phyloP scores from a whole-genome alignment of 192 early-diverging fungal species.

The Coemansia sp. region DNA sequence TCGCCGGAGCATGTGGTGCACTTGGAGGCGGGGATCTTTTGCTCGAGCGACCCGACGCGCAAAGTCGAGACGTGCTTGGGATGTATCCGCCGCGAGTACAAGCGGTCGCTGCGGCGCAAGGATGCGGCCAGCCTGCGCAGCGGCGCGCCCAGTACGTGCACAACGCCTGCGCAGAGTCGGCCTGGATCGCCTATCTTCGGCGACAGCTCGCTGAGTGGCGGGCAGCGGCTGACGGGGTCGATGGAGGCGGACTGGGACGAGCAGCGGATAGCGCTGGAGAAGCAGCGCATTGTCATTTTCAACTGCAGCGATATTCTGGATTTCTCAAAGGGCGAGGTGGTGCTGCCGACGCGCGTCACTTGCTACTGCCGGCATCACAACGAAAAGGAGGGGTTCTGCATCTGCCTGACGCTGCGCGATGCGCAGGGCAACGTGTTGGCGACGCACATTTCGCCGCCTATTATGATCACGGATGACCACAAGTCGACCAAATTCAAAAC shows the following conservation, averaged over 20 bases:
- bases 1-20: constrained; percentile 61
- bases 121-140: constrained; percentile 41
- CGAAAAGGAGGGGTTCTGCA: constrained; percentile 91
- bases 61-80: constrained; percentile 78
- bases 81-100: constrained; percentile 83
- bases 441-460: constrained; percentile 81
- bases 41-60: constrained; percentile 76
- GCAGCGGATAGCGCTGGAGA: constrained; percentile 69
- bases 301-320: constrained; percentile 86
- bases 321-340: constrained; percentile 84
- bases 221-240: constrained; percentile 41
- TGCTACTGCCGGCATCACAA: constrained; percentile 96
- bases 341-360: constrained; percentile 90
- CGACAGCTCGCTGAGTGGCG: constrained; percentile 33
- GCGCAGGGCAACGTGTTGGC: constrained; percentile 67
- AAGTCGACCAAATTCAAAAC: constrained; percentile 78
- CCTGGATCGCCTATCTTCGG: constrained; percentile 51
- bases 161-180: constrained; percentile 61
- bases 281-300: constrained; percentile 82
- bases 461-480: constrained; percentile 98
- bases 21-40: constrained; percentile 83
- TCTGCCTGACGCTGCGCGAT: constrained; percentile 82
- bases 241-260: constrained; percentile 68
- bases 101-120: constrained; percentile 65
- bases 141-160: constrained; percentile 51